Conservation (phyloP, 2,329 filamentous ascomycete genomes). For the Nothophaeocryptopus gaeumannii region DNA sequence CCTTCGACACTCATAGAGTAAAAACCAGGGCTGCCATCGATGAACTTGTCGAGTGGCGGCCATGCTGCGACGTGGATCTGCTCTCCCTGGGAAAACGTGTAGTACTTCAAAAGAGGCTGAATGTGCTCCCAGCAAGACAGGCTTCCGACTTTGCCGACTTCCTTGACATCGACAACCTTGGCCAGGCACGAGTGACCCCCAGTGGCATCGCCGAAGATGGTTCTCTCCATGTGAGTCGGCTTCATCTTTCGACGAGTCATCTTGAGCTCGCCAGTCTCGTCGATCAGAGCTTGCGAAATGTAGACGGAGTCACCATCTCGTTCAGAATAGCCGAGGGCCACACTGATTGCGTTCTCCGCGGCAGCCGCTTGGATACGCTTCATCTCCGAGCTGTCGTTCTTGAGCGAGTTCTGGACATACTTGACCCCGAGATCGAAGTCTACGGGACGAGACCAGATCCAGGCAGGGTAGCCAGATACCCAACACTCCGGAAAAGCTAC, state of each 20-base stretch:
- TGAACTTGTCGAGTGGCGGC: constrained; percentile 38
- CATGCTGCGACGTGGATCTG: constrained; percentile 43
- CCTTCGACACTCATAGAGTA: constrained; percentile 40
- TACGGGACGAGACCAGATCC: constrained; percentile 47
- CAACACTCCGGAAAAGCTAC: constrained; percentile 51
- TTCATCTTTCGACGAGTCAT: constrained; percentile 44
- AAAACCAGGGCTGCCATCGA: constrained; percentile 31
- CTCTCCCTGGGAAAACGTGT: constrained; percentile 40
- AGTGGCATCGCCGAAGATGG: constrained; percentile 42
- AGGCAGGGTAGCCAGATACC: constrained; percentile 41
- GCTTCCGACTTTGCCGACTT: constrained; percentile 36
- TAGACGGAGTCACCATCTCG: constrained; percentile 40
- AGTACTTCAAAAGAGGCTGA: constrained; percentile 43
- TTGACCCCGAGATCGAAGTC: constrained; percentile 39
- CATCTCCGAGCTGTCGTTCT: constrained; percentile 44
- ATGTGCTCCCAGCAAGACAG: constrained; percentile 44
- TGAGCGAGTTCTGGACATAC: constrained; percentile 48
- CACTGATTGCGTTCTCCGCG: constrained; percentile 33
- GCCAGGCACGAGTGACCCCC: constrained; percentile 32
- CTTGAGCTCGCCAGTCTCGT: constrained; percentile 33
- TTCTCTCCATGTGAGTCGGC: constrained; percentile 45
- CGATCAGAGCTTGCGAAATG: constrained; percentile 41
- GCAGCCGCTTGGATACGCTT: constrained; percentile 39
- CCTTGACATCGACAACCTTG: constrained; percentile 35
- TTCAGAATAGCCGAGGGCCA: constrained; percentile 42